Conservation (phyloP, 2,329 filamentous ascomycete genomes). For the Penicillium decumbens region DNA sequence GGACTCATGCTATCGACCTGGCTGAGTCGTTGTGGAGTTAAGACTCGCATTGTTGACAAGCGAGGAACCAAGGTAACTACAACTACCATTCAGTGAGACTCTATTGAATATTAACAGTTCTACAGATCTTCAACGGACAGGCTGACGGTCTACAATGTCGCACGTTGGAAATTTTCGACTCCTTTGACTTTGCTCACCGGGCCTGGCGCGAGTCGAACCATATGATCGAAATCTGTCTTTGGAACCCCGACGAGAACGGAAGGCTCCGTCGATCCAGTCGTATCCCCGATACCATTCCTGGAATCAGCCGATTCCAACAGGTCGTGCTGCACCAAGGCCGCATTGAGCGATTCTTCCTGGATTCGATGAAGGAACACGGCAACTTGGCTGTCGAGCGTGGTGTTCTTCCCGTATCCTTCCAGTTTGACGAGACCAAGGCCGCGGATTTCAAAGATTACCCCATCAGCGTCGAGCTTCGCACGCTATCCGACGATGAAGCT, state of each 20-base stretch:
- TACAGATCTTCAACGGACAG: constrained; percentile 33
- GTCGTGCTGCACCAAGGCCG: constrained; percentile 66
- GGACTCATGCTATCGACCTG: constrained; percentile 49
- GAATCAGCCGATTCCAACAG: constrained; percentile 60
- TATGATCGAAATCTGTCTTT: constrained; percentile 26
- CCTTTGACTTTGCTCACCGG: constrained; percentile 62
- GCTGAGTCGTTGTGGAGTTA: constrained; percentile 47
- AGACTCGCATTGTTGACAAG: constrained; percentile 48
- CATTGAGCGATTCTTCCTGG: constrained; percentile 63
- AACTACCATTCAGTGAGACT: neutral
- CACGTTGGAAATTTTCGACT: constrained; percentile 69
- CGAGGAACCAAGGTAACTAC: constrained; percentile 33
- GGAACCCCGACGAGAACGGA: constrained; percentile 50
- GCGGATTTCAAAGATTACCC: constrained; percentile 54
- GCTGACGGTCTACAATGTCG: constrained; percentile 59
- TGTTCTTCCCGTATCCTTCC: constrained; percentile 53
- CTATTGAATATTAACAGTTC: neutral
- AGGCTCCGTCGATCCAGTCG: constrained; percentile 55
- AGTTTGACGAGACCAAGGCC: constrained; percentile 50
- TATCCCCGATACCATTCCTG: constrained; percentile 60
- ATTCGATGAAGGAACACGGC: constrained; percentile 54
- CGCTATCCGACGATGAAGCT: constrained; percentile 56
- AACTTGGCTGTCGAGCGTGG: constrained; percentile 56
- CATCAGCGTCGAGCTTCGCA: constrained; percentile 55
- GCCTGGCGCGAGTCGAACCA: constrained; percentile 45